Base-by-base conservation (phyloP, 2,329 filamentous ascomycete genomes). In the Neofusicoccum ribis region DNA sequence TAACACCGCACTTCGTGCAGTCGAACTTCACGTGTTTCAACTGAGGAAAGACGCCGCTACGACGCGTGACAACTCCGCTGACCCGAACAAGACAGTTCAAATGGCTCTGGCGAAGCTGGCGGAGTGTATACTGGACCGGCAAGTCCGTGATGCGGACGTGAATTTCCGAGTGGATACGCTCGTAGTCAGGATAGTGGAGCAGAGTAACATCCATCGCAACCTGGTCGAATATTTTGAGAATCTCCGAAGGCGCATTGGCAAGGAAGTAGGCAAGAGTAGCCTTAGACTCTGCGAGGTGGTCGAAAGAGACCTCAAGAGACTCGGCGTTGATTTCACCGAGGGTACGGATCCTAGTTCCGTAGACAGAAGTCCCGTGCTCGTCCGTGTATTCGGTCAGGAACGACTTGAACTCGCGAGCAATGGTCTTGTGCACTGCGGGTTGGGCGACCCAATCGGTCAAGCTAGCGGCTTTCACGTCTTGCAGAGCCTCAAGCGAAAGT, bases 21-120 rank as follows among this genome's bases (percentile, higher is more conserved):
- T 97, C 92, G 74, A 99, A 98, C 80, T 97, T 97, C 81, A 99
- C 92, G 78, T 98, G 97, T 78, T 98, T 98, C 67, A 99, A 84
- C 80, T 99, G 95, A 3, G 95, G 95, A 77, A 99, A 99, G 54
- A 99, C 96, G 64, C 95, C 95, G 31, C 90, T 96, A 70, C 95
- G 88, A 68, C 95, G 89, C 39, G 95, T 99, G 34, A 99, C 95
- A 4, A 99, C 95, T 70, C 95, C 95, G 71, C 91, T 93, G 63
- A 99, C 95, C 62, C 94, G 89, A 44, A 99, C 91, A 49, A 99
- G 84, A 72, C 93, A 97, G 83, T 99, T 99, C 66, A 99, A 86
- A 74, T 99, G 96, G 3, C 90, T 92, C 79, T 99, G 95, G 67
- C 95, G 92, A 50, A 99, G 85, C 77, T 99, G 93, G 58, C 95